Base-by-base conservation (phyloP, 306 rosid genomes). In the Prunus mira region DNA sequence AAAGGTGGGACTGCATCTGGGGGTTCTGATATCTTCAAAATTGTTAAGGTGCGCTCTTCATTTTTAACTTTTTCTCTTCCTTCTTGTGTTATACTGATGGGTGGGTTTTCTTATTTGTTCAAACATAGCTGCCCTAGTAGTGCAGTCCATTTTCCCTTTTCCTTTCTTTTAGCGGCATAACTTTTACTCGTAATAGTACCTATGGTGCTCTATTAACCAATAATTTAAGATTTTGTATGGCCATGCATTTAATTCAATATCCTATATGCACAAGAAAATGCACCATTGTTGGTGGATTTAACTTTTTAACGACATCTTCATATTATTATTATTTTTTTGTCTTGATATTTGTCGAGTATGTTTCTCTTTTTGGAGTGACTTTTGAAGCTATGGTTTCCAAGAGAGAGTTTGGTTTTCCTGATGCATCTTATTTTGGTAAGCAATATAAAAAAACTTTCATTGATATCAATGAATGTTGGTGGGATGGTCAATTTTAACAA, bases 21-120 rank as follows among this genome's bases (percentile, higher is more conserved):
- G n/a, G 95, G 93, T 84, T 92, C 97, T 9, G 97, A 94, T 71
- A 91, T 94, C 41, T 94, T 78, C 87, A 94, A 91, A 84, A 91
- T 94, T 81, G 97, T 94, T 65, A 94, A 94, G 97, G 97, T 95
- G 69, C 66, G 88, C 52, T 28, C 66, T 67, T 49, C 65, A 43
- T 11, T 50, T 56, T 65, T 12, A 46, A 46, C 47, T 5, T 28
- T 60, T 28, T 3, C 49, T 9, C 45, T 11, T 60, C 19, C 19
- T 25, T 60, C 12, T 73, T 6, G 3, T 25, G 38, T 4, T 41
- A 20, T 34, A 12, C 49, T 34, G 7, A 14, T 12, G 28, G n/a
- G 64, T 18, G 28, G 49, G 6, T 71, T 52, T 34, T 32, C 65
- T 32, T 12, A 12, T 71, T 28, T 10, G 50, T 13, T 49, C 54